A percentile compares a stretch with the other conserved stretches of the same genome.
Evolutionary conservation across 163 green algal species (phyloP).

Genomic region (Chlamydomonas reinhardtii): DNA sequence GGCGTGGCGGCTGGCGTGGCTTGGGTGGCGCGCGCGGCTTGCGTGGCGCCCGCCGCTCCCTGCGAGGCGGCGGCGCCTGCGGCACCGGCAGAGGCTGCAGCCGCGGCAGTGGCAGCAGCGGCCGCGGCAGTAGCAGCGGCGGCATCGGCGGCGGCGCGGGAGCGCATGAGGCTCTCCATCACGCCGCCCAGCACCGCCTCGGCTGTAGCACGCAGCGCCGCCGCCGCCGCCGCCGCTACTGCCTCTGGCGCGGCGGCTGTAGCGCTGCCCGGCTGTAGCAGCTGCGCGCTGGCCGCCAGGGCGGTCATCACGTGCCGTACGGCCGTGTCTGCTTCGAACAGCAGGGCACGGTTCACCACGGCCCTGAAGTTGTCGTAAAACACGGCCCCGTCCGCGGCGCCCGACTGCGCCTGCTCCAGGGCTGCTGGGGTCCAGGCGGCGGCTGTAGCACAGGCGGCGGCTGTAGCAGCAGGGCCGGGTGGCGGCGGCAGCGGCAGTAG

Average conservation of each 20-base stretch:
- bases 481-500: conserved; percentile 1
- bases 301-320: conserved; percentile 23
- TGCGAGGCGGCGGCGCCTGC: neutral
- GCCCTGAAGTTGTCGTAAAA: conserved; percentile 33
- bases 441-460: no score
- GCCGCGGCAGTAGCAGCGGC: neutral
- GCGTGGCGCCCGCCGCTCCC: neutral
- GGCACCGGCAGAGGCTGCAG: neutral
- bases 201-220: conserved; percentile 8
- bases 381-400: neutral
- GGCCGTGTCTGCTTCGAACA: conserved; percentile 29
- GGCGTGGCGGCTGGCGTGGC: no score
- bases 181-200: conserved; percentile 33
- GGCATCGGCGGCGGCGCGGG: neutral
- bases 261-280: neutral
- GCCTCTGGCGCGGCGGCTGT: neutral
- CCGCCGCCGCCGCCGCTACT: neutral
- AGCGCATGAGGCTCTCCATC: conserved; percentile 30
- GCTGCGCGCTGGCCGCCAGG: neutral
- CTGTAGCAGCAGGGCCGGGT: no score
- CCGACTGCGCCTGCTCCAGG: neutral
- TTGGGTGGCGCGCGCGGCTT: no score
- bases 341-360: conserved; percentile 24
- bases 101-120: neutral
- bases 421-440: neutral